These are phyloP conservation scores for Talaromyces albobiverticillius DNA, from an alignment of 2,329 filamentous ascomycete species.

Conservation along the genomic window DNA sequence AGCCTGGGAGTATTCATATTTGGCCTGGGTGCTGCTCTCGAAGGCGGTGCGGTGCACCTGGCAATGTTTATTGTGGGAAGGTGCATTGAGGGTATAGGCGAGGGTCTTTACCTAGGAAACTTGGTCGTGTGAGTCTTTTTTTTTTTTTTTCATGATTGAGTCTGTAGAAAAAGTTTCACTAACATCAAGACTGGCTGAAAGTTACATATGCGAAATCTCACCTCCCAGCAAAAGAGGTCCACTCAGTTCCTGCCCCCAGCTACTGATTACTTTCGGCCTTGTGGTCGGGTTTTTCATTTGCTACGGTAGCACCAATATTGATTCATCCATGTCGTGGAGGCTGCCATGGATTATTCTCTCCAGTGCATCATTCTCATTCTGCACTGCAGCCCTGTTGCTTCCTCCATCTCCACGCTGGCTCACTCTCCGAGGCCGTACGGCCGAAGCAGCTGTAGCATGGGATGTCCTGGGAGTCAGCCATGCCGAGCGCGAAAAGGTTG, in stretches of 20 bases:
- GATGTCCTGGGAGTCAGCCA: constrained; percentile 44
- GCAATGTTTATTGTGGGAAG: constrained; percentile 56
- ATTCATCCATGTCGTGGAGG: constrained; percentile 54
- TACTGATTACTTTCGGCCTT: constrained; percentile 51
- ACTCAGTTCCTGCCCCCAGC: constrained; percentile 53
- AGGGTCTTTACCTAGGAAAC: constrained; percentile 59
- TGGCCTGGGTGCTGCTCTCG: constrained; percentile 51
- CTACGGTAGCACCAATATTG: constrained; percentile 52
- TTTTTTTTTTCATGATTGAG: not conserved
- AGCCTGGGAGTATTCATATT: constrained; percentile 54
- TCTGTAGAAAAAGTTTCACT: not conserved
- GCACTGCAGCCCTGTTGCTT: constrained; percentile 41
- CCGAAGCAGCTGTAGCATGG: constrained; percentile 45
- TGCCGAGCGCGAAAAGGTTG: constrained; percentile 48
- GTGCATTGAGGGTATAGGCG: constrained; percentile 56
- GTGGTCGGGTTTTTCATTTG: constrained; percentile 59
- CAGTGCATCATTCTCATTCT: constrained; percentile 33
- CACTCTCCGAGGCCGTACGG: constrained; percentile 44
- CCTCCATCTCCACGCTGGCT: constrained; percentile 61
- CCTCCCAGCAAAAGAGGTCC: constrained; percentile 50
- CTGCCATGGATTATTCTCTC: constrained; percentile 54
- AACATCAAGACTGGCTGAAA: not conserved
- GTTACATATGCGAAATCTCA: constrained; percentile 59
- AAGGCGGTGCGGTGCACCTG: constrained; percentile 48
- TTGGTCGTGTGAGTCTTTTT: constrained; percentile 44